These are phyloP conservation scores for Physcomitrellopsis africana DNA, from an alignment of 225 moss, liverwort and hornwort genomes.

Conservation along the genomic window DNA sequence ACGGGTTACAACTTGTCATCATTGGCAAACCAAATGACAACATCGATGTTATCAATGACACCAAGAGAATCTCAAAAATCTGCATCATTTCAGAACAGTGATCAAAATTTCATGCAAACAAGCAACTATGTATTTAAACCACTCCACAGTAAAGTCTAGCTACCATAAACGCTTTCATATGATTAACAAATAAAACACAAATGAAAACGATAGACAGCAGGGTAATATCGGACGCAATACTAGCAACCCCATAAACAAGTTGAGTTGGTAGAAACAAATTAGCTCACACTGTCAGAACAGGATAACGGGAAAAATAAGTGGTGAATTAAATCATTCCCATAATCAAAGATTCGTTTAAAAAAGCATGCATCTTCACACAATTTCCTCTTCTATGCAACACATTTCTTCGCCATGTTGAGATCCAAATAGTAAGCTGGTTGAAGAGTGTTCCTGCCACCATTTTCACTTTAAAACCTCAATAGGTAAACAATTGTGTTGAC, in stretches of 20 bases:
- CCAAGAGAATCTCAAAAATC: constrained; percentile 79
- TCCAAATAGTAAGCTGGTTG: constrained; percentile 71
- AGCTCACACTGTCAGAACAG: neutral
- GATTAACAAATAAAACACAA: neutral
- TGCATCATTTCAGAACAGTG: constrained; percentile 37
- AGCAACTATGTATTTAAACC: neutral
- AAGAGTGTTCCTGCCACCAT: constrained; percentile 70
- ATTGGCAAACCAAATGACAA: constrained; percentile 82
- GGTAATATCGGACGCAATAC: constrained; percentile 6
- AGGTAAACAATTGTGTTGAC: neutral
- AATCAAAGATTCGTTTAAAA: neutral
- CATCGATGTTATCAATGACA: constrained; percentile 76
- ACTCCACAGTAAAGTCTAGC: neutral
- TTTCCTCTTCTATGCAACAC: constrained; percentile 69
- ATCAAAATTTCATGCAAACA: neutral
- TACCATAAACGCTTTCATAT: neutral
- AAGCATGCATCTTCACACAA: constrained; percentile 57
- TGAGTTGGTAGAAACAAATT: neutral
- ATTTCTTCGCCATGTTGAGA: constrained; percentile 79
- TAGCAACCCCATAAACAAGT: neutral
- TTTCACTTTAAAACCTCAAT: neutral
- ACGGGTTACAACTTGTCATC: constrained; percentile 72
- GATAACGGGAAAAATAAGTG: neutral
- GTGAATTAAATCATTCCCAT: neutral
- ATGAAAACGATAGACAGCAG: constrained; percentile 1